Base-by-base conservation (phyloP, 768 basidiomycete species). In the Amanita exitialis region DNA sequence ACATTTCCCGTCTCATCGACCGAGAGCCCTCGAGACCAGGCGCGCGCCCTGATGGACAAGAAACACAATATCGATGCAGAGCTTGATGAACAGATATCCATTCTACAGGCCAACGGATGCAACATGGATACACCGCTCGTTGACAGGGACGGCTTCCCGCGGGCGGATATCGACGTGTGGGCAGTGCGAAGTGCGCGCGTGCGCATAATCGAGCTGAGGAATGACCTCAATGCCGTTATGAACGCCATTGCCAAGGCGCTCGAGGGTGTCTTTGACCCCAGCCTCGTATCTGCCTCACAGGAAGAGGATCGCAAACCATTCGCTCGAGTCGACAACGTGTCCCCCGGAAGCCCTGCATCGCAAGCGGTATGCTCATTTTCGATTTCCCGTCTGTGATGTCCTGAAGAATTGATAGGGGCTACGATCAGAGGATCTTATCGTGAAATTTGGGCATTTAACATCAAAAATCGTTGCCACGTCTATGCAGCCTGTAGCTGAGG, bases 101-200 rank as follows among this genome's bases (percentile, higher is more conserved):
- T 90, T 49, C 78, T 91, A 57, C 69, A 72, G 58, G 69, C 74
- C 45, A 86, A 90, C 59, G 67, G 74, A 37, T 76, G 76, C 28
- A 81, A 76, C 2, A 78, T 91, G 71, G 67, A 78, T 21, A 78
- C 86, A 0, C 81, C 89, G 0, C 78, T 97, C 30, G 78, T 96
- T 43, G 92, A 96, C 61, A 55, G 70, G 0, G 88, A 96, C 47
- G 95, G 95, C 6, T 97, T 90, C 65, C 94, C 94, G 1, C 77
- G 91, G 12, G 80, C 79, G 12, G 86, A 95, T 66, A 77, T 97
- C 54, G 89, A 94, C 57, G 73, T 95, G 15, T 89, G 80, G 61
- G 82, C 84, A 9, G 83, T 94, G 16, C 74, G 90, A 20, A 69
- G 70, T 44, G 88, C 90, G 10, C 76, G 91, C 47, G 76, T 83